A percentile compares a stretch with the other conserved stretches of the same genome.
Evolutionary conservation across 352 stramenopile species (phyloP).

Genomic region (Phytopythium delawarense): DNA sequence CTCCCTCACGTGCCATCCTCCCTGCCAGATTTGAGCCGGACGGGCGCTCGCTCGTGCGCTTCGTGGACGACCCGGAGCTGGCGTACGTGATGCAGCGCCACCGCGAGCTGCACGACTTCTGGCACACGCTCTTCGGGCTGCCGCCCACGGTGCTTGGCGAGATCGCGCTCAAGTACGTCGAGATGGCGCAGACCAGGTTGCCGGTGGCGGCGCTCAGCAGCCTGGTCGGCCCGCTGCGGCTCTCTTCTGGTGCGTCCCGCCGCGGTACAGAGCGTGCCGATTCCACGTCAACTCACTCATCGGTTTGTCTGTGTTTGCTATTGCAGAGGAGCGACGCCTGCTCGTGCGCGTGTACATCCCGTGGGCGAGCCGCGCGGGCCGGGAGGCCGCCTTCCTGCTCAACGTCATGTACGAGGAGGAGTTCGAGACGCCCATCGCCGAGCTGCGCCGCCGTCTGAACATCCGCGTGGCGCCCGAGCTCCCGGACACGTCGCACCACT

Average conservation of each 20-base stretch:
- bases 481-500: conserved; percentile 25
- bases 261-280: neutral
- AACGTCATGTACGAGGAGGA: conserved; percentile 96
- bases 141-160: conserved; percentile 95
- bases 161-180: conserved; percentile 96
- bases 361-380: conserved; percentile 86
- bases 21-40: conserved; percentile 84
- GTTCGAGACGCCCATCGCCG: conserved; percentile 88
- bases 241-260: conserved; percentile 39
- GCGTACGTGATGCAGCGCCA: conserved; percentile 96
- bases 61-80: conserved; percentile 92
- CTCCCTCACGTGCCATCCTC: neutral
- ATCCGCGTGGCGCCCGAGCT: conserved; percentile 44
- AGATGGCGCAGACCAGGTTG: conserved; percentile 95
- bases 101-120: conserved; percentile 95
- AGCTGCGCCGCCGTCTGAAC: conserved; percentile 71
- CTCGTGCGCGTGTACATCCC: conserved; percentile 90
- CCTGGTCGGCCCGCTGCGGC: conserved; percentile 86
- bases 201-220: conserved; percentile 92
- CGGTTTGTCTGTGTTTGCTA: neutral
- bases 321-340: conserved; percentile 57
- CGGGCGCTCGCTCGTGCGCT: conserved; percentile 73
- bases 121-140: conserved; percentile 93
- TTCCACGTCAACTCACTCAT: neutral
- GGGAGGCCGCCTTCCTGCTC: conserved; percentile 78